Percentiles rank a stretch among this genome's conserved stretches.
Conservation (phyloP, 805 yeast species). For the Lipomyces mesembrius region DNA sequence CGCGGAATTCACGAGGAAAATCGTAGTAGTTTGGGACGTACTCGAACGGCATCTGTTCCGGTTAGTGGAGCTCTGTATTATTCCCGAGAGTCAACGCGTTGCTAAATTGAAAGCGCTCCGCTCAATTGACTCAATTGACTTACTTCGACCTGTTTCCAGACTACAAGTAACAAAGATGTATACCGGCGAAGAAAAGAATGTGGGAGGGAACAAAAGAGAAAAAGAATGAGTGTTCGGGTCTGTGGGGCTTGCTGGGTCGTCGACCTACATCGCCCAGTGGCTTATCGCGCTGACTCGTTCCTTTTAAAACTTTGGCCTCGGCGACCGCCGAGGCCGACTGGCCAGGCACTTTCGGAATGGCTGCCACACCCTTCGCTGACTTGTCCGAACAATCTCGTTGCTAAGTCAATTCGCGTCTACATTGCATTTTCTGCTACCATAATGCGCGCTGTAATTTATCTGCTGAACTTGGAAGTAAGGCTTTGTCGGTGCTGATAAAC, state of each 20-base stretch:
- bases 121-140: background rate
- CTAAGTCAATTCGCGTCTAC: too few species aligned
- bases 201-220: background rate
- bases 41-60: constrained; percentile 9
- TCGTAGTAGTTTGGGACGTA: constrained; percentile 37
- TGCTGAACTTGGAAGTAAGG: too few species aligned
- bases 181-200: background rate
- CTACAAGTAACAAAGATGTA: background rate
- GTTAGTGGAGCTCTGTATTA: background rate
- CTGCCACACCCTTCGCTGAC: too few species aligned
- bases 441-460: too few species aligned
- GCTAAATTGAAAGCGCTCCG: background rate
- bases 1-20: constrained; percentile 43
- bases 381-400: too few species aligned
- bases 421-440: too few species aligned
- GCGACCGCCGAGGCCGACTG: too few species aligned
- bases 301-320: too few species aligned
- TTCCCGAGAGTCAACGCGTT: background rate
- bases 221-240: background rate
- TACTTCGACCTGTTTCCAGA: background rate
- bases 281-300: too few species aligned
- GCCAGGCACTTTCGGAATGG: too few species aligned
- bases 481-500: too few species aligned
- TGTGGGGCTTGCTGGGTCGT: background rate
- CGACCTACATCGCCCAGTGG: too few species aligned